These are phyloP conservation scores for Cylindrotheca closterium DNA, from an alignment of 108 stramenopile genomes.

Conservation along the genomic window DNA sequence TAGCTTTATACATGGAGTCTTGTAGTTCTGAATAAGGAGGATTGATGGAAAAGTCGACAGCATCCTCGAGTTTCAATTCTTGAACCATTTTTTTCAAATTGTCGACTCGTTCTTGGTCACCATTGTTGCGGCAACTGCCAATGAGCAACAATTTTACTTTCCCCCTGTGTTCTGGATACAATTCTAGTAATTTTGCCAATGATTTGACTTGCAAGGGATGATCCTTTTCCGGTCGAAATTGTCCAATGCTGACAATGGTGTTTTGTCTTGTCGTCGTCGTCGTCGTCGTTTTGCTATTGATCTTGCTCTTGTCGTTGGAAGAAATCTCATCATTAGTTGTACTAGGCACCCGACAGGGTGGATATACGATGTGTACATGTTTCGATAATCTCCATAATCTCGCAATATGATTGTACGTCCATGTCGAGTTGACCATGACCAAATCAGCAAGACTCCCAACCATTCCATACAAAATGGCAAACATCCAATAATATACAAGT, in stretches of 20 bases:
- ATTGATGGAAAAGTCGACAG: conserved; percentile 90
- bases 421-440: conserved; percentile 94
- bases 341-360: conserved; percentile 82
- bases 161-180: conserved; percentile 24
- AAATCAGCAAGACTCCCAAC: conserved; percentile 77
- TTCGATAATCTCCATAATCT: conserved; percentile 57
- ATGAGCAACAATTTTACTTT: conserved; percentile 76
- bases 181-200: conserved; percentile 46
- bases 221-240: conserved; percentile 99
- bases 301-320: conserved; percentile 6
- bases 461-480: conserved; percentile 82
- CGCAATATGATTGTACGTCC: conserved; percentile 90
- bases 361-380: conserved; percentile 73
- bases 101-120: conserved; percentile 75
- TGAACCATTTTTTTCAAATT: conserved; percentile 51
- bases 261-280: conserved; percentile 21
- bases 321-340: too few species aligned
- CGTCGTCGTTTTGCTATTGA: not conserved
- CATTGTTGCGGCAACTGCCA: conserved; percentile 90
- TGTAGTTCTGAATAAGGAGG: conserved; percentile 83
- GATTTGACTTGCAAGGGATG: conserved; percentile 85
- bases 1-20: conserved; percentile 65
- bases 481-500: conserved; percentile 86
- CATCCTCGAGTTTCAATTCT: conserved; percentile 46
- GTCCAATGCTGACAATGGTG: conserved; percentile 90